Conservation (phyloP, 2,329 filamentous ascomycete species). For the Trichophyton simii region DNA sequence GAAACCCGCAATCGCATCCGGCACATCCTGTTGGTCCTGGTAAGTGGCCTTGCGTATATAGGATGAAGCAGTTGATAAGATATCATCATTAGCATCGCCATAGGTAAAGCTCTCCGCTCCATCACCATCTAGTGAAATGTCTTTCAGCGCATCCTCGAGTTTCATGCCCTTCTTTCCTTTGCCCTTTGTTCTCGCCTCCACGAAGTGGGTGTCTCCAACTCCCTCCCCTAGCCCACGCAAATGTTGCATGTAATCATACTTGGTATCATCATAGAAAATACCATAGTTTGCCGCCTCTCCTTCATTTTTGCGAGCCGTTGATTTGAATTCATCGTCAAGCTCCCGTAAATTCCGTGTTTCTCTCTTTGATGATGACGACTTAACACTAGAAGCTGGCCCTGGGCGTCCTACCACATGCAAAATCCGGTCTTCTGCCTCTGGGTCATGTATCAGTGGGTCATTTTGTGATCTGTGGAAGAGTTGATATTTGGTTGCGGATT, state of each 20-base stretch:
- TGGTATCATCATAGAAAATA: slow-evolving; percentile 85
- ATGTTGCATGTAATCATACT: slow-evolving; percentile 99
- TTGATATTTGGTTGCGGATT: slow-evolving; percentile 15
- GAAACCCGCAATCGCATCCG: slow-evolving; percentile 83
- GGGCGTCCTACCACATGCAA: slow-evolving; percentile 53
- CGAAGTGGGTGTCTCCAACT: slow-evolving; percentile 62
- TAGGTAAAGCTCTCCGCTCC: slow-evolving; percentile 19
- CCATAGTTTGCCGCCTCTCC: slow-evolving; percentile 92
- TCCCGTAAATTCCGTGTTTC: slow-evolving; percentile 60
- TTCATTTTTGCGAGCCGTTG: slow-evolving; percentile 68
- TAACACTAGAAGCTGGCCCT: slow-evolving; percentile 15
- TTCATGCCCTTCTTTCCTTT: slow-evolving; percentile 58
- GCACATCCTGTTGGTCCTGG: slow-evolving; percentile 83
- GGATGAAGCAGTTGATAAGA: slow-evolving; percentile 47
- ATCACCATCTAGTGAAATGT: slow-evolving; percentile 39
- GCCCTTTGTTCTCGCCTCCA: slow-evolving; percentile 51
- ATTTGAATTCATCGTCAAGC: slow-evolving; percentile 60
- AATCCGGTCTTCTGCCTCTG: slow-evolving; percentile 77
- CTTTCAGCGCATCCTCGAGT: slow-evolving; percentile 69
- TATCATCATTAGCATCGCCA: slow-evolving; percentile 13
- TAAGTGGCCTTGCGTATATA: slow-evolving; percentile 68
- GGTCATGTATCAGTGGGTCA: slow-evolving; percentile 92
- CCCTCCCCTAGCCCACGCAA: slow-evolving; percentile 70
- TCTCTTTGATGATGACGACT: slow-evolving; percentile 26
- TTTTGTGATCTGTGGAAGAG: slow-evolving; percentile 62